phyloP scores from a whole-genome alignment of 345 rosid genomes.

The Geranium brycei region DNA sequence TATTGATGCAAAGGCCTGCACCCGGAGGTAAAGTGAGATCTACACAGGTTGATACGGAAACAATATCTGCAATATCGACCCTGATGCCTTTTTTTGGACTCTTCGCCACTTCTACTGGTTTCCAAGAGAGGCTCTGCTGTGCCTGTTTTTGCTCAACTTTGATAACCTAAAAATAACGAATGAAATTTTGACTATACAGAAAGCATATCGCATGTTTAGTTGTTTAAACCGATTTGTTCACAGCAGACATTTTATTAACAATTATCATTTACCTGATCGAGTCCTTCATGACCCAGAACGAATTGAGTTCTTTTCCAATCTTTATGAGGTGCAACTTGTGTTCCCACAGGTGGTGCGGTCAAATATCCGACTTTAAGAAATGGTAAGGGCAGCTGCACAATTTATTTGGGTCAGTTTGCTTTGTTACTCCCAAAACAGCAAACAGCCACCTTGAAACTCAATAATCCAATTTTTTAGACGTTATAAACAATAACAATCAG shows the following conservation, averaged over 20 bases:
- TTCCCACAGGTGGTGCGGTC: slow-evolving; percentile 68
- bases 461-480: too few relatives aligned
- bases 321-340: slow-evolving; percentile 66
- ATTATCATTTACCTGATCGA: slow-evolving; percentile 50
- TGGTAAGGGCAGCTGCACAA: slow-evolving; percentile 72
- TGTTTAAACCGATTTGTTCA: background rate
- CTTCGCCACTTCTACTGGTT: slow-evolving; percentile 26
- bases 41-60: slow-evolving; percentile 76
- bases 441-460: too few relatives aligned
- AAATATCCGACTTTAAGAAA: slow-evolving; percentile 76
- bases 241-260: background rate
- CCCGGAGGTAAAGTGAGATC: slow-evolving; percentile 96
- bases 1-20: slow-evolving; percentile 86
- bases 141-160: slow-evolving; percentile 48
- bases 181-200: background rate
- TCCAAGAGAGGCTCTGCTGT: slow-evolving; percentile 45
- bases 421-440: background rate
- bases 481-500: too few relatives aligned
- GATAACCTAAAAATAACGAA: slow-evolving; percentile 22
- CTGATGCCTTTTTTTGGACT: slow-evolving; percentile 45
- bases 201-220: background rate
- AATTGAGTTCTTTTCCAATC: slow-evolving; percentile 82
- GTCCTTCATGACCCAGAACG: slow-evolving; percentile 72
- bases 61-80: slow-evolving; percentile 61
- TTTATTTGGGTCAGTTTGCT: slow-evolving; percentile 10